Percentiles rank a stretch among this genome's conserved stretches.
Conservation (phyloP, 2,329 filamentous ascomycete genomes). For the Capronia coronata region DNA sequence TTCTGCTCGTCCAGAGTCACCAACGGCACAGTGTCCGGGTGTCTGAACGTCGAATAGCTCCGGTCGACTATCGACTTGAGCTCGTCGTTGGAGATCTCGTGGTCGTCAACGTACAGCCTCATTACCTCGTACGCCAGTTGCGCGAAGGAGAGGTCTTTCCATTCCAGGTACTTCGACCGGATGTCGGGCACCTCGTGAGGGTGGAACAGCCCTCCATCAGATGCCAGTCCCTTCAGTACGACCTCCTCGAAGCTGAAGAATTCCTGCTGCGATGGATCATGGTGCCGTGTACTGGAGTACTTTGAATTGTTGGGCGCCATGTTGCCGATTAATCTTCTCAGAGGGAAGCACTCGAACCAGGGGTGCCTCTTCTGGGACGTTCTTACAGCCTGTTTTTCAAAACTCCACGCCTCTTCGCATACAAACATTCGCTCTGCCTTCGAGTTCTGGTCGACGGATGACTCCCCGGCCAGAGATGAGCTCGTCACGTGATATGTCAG, state of each 20-base stretch:
- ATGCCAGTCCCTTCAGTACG: conserved; percentile 79
- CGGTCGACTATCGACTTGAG: conserved; percentile 75
- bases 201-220: conserved; percentile 83
- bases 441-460: too few species aligned
- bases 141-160: conserved; percentile 71
- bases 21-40: conserved; percentile 69
- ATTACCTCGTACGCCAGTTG: conserved; percentile 81
- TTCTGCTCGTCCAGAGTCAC: conserved; percentile 64
- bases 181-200: conserved; percentile 70
- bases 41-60: conserved; percentile 85
- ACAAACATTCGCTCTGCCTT: too few species aligned
- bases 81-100: conserved; percentile 74
- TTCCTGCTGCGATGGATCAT: conserved; percentile 15
- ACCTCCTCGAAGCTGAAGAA: conserved; percentile 87
- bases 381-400: too few species aligned
- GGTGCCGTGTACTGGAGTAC: conserved; percentile 21
- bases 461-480: background rate
- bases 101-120: conserved; percentile 74
- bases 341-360: too few species aligned
- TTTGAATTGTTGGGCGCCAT: conserved; percentile 21
- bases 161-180: conserved; percentile 60
- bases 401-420: too few species aligned
- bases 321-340: background rate
- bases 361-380: too few species aligned
- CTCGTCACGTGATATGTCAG: background rate